Base-by-base conservation (phyloP, 495 filamentous ascomycete genomes). In the Hypoxylon trugodes region DNA sequence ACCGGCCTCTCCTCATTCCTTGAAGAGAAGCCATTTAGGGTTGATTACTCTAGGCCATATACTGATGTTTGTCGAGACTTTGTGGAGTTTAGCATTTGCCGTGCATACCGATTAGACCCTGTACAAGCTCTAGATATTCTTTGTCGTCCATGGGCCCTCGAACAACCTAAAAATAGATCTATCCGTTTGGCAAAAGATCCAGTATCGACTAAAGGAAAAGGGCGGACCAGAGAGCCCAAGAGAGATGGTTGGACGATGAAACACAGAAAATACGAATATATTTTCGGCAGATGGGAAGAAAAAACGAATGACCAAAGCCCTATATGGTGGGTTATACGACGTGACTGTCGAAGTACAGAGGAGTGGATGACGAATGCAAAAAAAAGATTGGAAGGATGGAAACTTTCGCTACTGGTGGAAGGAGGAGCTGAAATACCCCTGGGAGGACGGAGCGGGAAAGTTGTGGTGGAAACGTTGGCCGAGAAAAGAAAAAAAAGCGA, bases 41-140 rank as follows among this genome's bases (percentile, higher is more conserved):
- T 78, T 0, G 71, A 76, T 28, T 78, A 78, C 48, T 46, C 61
- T 6, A 38, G 40, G 10, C 59, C 68, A 1, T 74, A 72, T 57
- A 43, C 53, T 1, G 73, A 78, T 43, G 69, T 73, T n/a, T 73
- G 69, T 45, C 54, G 59, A 28, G 63, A 69, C 28, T 72, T 71
- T 33, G 42, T 73, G n/a, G 19, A 60, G 7, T 77, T 77, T 26
- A 59, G 36, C 37, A 73, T 74, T 35, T 6, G 52, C 6, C 41
- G 61, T 6, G 36, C 50, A 1, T 13, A 13, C 10, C 52, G 50
- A 6, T 13, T 25, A n/a, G 55, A 65, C 24, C 28, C 53, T 0
- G 24, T 45, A 1, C 46, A 67, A 6, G 63, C 69, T 3, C 46
- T 74, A 5, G 69, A 74, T 24, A 70, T 74, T 40, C 53, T 74